phyloP scores from a whole-genome alignment of 495 filamentous ascomycete genomes.

The Xylaria nigripes region DNA sequence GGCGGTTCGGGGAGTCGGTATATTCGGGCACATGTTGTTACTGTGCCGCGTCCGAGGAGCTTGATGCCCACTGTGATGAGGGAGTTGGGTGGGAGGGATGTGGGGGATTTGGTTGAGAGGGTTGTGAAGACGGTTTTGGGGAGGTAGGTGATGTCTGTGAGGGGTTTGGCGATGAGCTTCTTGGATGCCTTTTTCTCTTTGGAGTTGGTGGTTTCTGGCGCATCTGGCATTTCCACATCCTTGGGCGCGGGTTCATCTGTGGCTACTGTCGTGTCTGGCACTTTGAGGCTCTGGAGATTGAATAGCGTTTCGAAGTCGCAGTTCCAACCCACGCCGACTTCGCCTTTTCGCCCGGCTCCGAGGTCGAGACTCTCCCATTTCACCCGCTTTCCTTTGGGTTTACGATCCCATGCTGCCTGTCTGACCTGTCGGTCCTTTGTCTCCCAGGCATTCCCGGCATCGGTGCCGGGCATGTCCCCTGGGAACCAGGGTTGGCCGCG shows the following conservation, averaged over 20 bases:
- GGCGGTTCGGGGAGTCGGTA: slow-evolving; percentile 36
- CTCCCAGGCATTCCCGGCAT: slow-evolving; percentile 73
- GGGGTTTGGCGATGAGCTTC: background rate
- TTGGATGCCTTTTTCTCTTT: background rate
- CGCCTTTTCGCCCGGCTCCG: slow-evolving; percentile 67
- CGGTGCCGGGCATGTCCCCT: slow-evolving; percentile 75
- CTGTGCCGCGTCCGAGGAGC: slow-evolving; percentile 33
- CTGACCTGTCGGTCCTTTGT: slow-evolving; percentile 52
- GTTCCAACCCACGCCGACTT: slow-evolving; percentile 73
- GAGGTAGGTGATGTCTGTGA: slow-evolving; percentile 20
- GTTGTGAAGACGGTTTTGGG: slow-evolving; percentile 23
- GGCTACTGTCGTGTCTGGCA: slow-evolving; percentile 13
- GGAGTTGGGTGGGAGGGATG: slow-evolving; percentile 13
- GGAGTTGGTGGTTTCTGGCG: background rate
- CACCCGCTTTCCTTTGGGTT: slow-evolving; percentile 72
- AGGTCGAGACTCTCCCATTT: slow-evolving; percentile 72
- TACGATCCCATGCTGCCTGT: slow-evolving; percentile 62
- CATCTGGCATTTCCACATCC: slow-evolving; percentile 5
- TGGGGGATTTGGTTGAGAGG: slow-evolving; percentile 8
- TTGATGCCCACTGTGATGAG: slow-evolving; percentile 30
- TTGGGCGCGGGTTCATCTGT: background rate
- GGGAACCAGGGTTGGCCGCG: slow-evolving; percentile 77
- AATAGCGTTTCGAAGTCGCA: slow-evolving; percentile 78
- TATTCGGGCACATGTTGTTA: slow-evolving; percentile 34
- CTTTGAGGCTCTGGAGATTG: slow-evolving; percentile 11